phyloP scores from a whole-genome alignment of 352 stramenopile genomes.

The Phytophthora quininea region DNA sequence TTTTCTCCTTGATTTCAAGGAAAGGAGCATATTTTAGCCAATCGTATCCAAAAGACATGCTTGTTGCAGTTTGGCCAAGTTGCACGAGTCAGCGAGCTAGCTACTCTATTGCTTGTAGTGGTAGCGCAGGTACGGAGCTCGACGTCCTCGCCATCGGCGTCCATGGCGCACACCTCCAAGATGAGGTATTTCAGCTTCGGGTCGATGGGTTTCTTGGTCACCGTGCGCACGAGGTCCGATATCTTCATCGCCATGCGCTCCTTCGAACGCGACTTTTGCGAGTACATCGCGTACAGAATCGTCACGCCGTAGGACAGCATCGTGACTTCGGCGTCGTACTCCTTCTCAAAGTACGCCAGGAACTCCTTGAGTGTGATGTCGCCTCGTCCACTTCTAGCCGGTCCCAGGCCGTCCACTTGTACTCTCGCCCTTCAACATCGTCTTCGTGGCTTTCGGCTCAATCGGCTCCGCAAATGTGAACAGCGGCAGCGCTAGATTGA shows the following conservation, averaged over 20 bases:
- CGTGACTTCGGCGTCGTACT: slow-evolving; percentile 97
- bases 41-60: background rate
- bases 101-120: slow-evolving; percentile 62
- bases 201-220: slow-evolving; percentile 97
- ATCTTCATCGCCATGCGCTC: slow-evolving; percentile 98
- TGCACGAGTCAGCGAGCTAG: background rate
- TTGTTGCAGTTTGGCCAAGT: too few relatives aligned
- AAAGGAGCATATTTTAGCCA: background rate
- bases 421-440: slow-evolving; percentile 95
- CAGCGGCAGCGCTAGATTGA: slow-evolving; percentile 98
- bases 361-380: slow-evolving; percentile 97
- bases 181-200: slow-evolving; percentile 96
- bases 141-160: slow-evolving; percentile 95
- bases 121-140: slow-evolving; percentile 95
- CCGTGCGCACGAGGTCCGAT: slow-evolving; percentile 93
- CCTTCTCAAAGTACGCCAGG: slow-evolving; percentile 93
- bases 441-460: slow-evolving; percentile 91
- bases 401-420: slow-evolving; percentile 98
- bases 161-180: slow-evolving; percentile 96
- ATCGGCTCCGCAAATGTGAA: slow-evolving; percentile 98
- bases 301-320: slow-evolving; percentile 98
- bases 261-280: slow-evolving; percentile 85
- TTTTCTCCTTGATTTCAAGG: slow-evolving; percentile 1
- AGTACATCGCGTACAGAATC: slow-evolving; percentile 92
- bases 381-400: slow-evolving; percentile 95